These are phyloP conservation scores for Hericium coralloides DNA, from an alignment of 768 basidiomycete species.

Conservation along the genomic window DNA sequence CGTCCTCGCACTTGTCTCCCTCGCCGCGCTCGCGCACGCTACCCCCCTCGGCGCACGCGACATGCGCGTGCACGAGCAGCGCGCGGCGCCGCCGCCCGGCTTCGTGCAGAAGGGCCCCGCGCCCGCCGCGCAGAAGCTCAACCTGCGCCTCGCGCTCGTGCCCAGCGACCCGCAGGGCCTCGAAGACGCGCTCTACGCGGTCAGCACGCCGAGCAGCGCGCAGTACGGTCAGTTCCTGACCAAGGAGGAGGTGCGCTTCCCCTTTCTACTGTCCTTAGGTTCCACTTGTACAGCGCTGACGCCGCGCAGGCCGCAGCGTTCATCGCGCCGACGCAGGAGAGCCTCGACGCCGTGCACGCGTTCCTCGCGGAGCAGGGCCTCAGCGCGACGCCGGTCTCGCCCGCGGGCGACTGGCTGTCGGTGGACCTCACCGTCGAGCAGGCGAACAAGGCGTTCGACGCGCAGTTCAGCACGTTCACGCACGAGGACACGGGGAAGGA, in stretches of 20 bases:
- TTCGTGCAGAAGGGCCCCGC: conserved; percentile 1
- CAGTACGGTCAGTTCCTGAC: conserved; percentile 14
- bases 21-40: background rate
- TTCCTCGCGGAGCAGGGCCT: conserved; percentile 9
- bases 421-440: conserved; percentile 7
- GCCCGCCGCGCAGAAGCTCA: background rate
- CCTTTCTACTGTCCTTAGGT: background rate
- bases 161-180: background rate
- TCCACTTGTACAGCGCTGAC: background rate
- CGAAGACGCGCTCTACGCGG: conserved; percentile 2
- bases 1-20: background rate
- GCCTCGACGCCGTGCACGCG: conserved; percentile 1
- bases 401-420: conserved; percentile 22
- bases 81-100: background rate
- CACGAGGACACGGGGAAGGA: conserved; percentile 3
- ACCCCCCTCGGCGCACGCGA: background rate
- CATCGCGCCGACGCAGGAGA: conserved; percentile 6
- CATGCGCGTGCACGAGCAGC: conserved; percentile 2
- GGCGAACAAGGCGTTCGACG: conserved; percentile 12
- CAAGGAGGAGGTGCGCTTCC: conserved; percentile 16
- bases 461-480: conserved; percentile 12
- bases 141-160: conserved; percentile 1
- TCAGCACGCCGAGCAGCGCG: conserved; percentile 15
- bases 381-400: conserved; percentile 5
- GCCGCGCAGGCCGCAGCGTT: conserved; percentile 5